Percentiles rank a stretch among this genome's conserved stretches.
phyloP scores from a whole-genome alignment of 2,329 filamentous ascomycete species.

The Thielaviopsis punctulata region DNA sequence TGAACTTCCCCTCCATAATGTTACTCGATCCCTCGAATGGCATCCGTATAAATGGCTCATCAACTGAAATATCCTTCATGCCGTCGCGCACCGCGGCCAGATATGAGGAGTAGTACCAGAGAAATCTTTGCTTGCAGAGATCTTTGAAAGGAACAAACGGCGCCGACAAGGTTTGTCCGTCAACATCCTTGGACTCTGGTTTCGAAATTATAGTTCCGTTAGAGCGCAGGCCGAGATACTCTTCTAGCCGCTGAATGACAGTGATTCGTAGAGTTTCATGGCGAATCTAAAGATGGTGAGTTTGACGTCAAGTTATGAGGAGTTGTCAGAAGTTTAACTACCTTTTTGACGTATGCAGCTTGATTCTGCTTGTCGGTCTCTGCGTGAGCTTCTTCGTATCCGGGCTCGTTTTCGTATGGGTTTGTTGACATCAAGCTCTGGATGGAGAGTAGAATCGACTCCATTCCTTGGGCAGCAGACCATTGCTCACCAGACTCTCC shows the following conservation, averaged over 20 bases:
- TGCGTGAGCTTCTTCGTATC: conserved; percentile 62
- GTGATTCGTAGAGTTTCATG: conserved; percentile 81
- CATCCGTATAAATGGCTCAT: conserved; percentile 56
- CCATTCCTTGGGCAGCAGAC: conserved; percentile 88
- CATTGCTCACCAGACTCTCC: conserved; percentile 84
- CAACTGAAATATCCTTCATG: conserved; percentile 43
- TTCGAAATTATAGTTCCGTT: conserved; percentile 25
- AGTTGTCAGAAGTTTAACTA: conserved; percentile 18
- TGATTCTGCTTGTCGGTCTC: conserved; percentile 56
- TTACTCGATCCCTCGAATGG: conserved; percentile 69
- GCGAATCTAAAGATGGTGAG: conserved; percentile 44
- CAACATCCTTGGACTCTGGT: conserved; percentile 27
- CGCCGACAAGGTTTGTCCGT: conserved; percentile 35
- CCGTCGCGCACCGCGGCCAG: conserved; percentile 51
- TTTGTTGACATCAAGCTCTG: conserved; percentile 90
- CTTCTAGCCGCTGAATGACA: conserved; percentile 71
- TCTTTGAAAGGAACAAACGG: conserved; percentile 80
- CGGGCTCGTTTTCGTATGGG: conserved; percentile 91
- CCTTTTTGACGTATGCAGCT: conserved; percentile 63
- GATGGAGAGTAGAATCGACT: conserved; percentile 87
- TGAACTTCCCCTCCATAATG: conserved; percentile 70
- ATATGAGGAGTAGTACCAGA: conserved; percentile 94
- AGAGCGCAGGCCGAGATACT: conserved; percentile 48
- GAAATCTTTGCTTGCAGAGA: conserved; percentile 73
- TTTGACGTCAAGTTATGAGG: background rate